Evolutionary conservation across 2,329 filamentous ascomycete species (phyloP), one percentile per base, ranked within the genome.

Genomic region (Cladosporium sp.): DNA sequence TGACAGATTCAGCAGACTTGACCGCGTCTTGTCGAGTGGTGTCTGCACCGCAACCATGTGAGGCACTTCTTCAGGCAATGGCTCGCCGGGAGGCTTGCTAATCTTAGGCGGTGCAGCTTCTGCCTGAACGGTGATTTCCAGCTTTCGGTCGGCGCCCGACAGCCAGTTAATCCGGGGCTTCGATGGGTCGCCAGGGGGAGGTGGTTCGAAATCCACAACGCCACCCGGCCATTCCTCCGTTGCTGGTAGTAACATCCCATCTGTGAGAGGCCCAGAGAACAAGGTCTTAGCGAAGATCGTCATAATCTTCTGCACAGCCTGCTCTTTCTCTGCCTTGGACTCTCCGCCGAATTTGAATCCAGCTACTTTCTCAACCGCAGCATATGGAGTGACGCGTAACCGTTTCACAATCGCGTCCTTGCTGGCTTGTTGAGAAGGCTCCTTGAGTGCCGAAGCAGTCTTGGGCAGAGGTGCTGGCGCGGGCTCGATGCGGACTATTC

Each of bases 311-410:
- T 86, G 85, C 12, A 81, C 75, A 3, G 84, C 83, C 58, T 90
- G 89, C 63, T 95, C 89, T 47, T 85, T 84, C 58, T 93, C 88
- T 5, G 86, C 80, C 60, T 89, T 88, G 0, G 89, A 88, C 60
- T 96, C 89, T 12, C 90, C 89, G 4, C 92, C 92, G 64, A 97
- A 95, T 60, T 84, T 89, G 18, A 96, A 75, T 0, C 85, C 86
- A 40, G 85, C 78, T 30, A 56, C 43, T 37, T 76, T 79, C 34
- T 76, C 70, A 42, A 73, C 68, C 1, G 77, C 72, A 3, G 82
- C 77, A 61, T 96, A 97, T 0, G 93, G 93, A 50, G 86, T 88
- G 2, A 99, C 74, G 59, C 88, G 91, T 52, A 97, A 71, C 4
- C 81, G 74, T 68, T 82, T 81, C 4, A 89, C 73, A n/a, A 71